These are phyloP conservation scores for Acmispon strigosus DNA, from an alignment of 306 rosid species.

Conservation along the genomic window DNA sequence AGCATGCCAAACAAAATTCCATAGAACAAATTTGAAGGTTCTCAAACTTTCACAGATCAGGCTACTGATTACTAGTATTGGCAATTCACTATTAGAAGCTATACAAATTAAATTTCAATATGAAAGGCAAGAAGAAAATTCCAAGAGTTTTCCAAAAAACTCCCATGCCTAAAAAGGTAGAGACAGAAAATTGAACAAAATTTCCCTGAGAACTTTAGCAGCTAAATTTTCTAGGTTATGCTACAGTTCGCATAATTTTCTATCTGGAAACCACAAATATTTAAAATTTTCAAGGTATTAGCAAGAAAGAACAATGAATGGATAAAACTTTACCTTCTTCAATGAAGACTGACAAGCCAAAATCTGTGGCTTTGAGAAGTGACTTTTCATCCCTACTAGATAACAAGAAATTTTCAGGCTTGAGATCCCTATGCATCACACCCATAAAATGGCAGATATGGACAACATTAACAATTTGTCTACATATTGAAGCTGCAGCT, in stretches of 20 bases:
- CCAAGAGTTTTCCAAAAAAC: not conserved
- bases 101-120: not conserved
- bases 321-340: slow-evolving; percentile 53
- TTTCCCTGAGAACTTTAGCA: not conserved
- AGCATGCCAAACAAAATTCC: no score
- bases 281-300: not conserved
- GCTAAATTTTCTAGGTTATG: not conserved
- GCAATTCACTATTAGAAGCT: no score
- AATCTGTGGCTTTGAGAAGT: slow-evolving; percentile 77
- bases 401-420: slow-evolving; percentile 90
- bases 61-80: no score
- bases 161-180: not conserved
- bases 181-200: not conserved
- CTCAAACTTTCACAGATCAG: no score
- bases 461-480: slow-evolving; percentile 80
- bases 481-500: slow-evolving; percentile 75
- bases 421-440: slow-evolving; percentile 87
- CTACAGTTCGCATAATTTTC: not conserved
- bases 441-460: slow-evolving; percentile 89
- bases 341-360: slow-evolving; percentile 83
- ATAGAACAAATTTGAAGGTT: no score
- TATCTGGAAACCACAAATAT: not conserved
- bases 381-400: slow-evolving; percentile 70
- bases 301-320: not conserved
- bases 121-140: not conserved